Base-by-base conservation (phyloP, 2,329 filamentous ascomycete genomes). In the Monilinia polystroma region DNA sequence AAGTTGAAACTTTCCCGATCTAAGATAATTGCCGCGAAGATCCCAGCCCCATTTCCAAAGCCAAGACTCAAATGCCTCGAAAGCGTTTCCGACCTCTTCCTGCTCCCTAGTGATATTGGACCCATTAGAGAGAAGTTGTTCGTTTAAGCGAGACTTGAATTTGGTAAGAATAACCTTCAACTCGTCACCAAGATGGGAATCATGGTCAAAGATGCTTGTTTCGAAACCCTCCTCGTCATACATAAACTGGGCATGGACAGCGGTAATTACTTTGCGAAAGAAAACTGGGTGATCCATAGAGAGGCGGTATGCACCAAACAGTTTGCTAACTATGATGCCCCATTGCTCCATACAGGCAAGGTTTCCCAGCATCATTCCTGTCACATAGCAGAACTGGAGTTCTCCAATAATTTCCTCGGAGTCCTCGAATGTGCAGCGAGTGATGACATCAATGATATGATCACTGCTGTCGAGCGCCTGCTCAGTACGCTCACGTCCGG, bases 311-410 rank as follows among this genome's bases (percentile, higher is more conserved):
- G 84, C 81, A 35, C 81, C 81, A 57, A 88, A 80, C 14, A 86
- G 72, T 45, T 87, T 73, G 58, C 79, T 81, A 51, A 83, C 79
- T 68, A 86, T 80, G 71, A 86, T 80, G 79, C 82, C 85, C 86
- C 86, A 89, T 69, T 89, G 85, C 68, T 87, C 84, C 54, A 87
- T 78, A 70, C 86, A 88, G 11, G 84, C 79, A 53, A 83, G 77
- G 73, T 87, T 89, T 52, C 83, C 82, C 1, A 88, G 80, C 65
- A 85, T 80, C 73, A 83, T 81, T 49, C 85, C 86, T 0, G 82
- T 82, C 5, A 88, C 72, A 71, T 84, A 89, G 53, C 82, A 81
- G 73, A 88, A 84, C 70, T 89, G 86, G 2, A 88, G 75, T 73
- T 89, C 86, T 57, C 85, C 86, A 6, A 85, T 74, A 35, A 88